A percentile compares a stretch with the other conserved stretches of the same genome.
These are phyloP conservation scores for cucumber (Cucumis sativus) DNA, from an alignment of 306 rosid genomes.

Conservation along the genomic window DNA sequence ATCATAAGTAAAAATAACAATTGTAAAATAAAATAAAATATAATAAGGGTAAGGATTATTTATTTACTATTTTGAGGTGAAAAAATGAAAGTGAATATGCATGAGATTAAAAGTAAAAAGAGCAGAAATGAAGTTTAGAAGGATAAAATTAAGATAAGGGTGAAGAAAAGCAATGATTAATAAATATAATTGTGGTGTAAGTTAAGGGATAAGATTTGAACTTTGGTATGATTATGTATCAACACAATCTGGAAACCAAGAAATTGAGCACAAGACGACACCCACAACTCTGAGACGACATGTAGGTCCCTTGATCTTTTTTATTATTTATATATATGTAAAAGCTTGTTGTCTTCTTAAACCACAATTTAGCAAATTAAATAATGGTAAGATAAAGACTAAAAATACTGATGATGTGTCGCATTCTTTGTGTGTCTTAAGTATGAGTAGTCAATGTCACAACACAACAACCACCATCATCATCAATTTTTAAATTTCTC, in stretches of 20 bases:
- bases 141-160: background rate
- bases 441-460: background rate
- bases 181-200: constrained; percentile 15
- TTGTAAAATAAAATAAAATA: too few relatives aligned
- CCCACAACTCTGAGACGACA: constrained; percentile 34
- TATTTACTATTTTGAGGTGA: too few relatives aligned
- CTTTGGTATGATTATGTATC: constrained; percentile 15
- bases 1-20: too few relatives aligned
- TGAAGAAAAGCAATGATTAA: constrained; percentile 4
- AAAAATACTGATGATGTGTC: background rate
- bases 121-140: background rate
- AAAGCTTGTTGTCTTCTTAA: background rate
- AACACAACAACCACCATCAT: background rate
- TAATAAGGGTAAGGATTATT: too few relatives aligned
- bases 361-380: background rate
- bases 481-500: background rate
- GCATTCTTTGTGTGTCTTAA: background rate
- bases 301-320: constrained; percentile 20
- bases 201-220: constrained; percentile 38
- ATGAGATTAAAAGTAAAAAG: background rate
- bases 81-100: background rate
- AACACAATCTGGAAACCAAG: constrained; percentile 14
- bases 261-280: constrained; percentile 40
- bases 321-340: background rate
- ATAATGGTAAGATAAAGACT: background rate